Conservation (phyloP, 1,284 basidiomycete genomes). For the Psilocybe mexicana region DNA sequence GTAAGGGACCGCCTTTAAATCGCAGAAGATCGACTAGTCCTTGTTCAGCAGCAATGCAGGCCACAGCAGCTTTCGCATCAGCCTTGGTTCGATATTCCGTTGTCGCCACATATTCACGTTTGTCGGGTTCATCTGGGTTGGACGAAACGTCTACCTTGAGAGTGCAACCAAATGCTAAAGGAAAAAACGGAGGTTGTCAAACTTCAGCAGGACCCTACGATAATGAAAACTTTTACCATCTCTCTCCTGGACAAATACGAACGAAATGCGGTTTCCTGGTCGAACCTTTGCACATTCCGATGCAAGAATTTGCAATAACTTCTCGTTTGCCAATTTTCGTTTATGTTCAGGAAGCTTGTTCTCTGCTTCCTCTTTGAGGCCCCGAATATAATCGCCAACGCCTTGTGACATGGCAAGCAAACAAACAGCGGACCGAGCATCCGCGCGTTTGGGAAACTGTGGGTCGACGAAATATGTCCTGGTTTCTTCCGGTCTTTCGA, state of each 20-base stretch:
- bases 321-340: constrained; percentile 42
- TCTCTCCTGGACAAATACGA: constrained; percentile 41
- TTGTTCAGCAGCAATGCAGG: constrained; percentile 48
- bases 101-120: constrained; percentile 44
- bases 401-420: constrained; percentile 62
- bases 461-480: constrained; percentile 60
- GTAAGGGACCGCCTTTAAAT: constrained; percentile 43
- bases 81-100: constrained; percentile 53
- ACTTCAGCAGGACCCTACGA: neutral
- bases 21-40: constrained; percentile 59
- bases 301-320: constrained; percentile 44
- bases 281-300: constrained; percentile 46
- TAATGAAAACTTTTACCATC: constrained; percentile 42
- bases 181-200: neutral
- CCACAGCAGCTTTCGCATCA: constrained; percentile 61
- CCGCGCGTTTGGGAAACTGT: constrained; percentile 53
- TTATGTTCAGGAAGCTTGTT: constrained; percentile 43
- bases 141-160: constrained; percentile 45
- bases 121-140: constrained; percentile 24
- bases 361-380: constrained; percentile 41
- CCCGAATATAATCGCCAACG: constrained; percentile 54
- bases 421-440: constrained; percentile 65
- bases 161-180: constrained; percentile 54
- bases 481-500: constrained; percentile 50
- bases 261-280: constrained; percentile 37